Evolutionary conservation across 1,139 yeast genomes (phyloP).

Genomic region (Taphrina flavorubra): DNA sequence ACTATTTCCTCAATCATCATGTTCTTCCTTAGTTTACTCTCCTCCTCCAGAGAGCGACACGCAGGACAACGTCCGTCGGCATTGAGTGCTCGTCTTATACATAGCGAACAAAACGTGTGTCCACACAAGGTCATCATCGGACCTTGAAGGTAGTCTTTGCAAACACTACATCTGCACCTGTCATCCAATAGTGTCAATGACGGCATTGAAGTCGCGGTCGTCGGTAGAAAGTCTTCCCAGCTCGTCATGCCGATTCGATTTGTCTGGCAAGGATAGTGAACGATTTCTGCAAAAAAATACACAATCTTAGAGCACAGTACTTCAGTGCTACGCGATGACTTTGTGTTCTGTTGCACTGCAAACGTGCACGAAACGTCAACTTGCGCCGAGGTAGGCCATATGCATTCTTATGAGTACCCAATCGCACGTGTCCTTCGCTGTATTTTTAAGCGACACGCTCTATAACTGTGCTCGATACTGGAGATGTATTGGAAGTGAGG

Average conservation of each 20-base stretch:
- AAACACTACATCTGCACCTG: slow-evolving; percentile 81
- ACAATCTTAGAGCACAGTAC: too few species aligned
- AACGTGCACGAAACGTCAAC: not conserved
- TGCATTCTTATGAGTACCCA: too few species aligned
- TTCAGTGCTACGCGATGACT: not conserved
- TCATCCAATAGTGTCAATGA: slow-evolving; percentile 67
- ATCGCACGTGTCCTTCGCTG: too few species aligned
- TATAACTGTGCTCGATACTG: too few species aligned
- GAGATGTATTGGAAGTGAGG: too few species aligned
- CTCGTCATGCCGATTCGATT: not conserved
- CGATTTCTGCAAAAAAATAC: too few species aligned
- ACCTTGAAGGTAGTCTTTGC: slow-evolving; percentile 80
- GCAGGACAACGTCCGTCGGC: slow-evolving; percentile 73
- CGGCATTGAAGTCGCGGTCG: slow-evolving; percentile 52
- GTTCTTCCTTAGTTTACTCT: slow-evolving; percentile 71
- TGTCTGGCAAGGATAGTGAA: too few species aligned
- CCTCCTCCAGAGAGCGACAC: slow-evolving; percentile 74
- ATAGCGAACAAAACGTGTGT: slow-evolving; percentile 88
- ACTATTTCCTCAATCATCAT: slow-evolving; percentile 75
- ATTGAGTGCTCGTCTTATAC: slow-evolving; percentile 75
- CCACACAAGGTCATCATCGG: slow-evolving; percentile 88
- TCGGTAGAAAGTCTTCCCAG: slow-evolving; percentile 22
- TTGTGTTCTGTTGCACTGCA: not conserved
- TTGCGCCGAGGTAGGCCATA: too few species aligned
- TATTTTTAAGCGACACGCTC: too few species aligned